Conservation (phyloP, 1,139 yeast species). For the Pichia sp. region DNA sequence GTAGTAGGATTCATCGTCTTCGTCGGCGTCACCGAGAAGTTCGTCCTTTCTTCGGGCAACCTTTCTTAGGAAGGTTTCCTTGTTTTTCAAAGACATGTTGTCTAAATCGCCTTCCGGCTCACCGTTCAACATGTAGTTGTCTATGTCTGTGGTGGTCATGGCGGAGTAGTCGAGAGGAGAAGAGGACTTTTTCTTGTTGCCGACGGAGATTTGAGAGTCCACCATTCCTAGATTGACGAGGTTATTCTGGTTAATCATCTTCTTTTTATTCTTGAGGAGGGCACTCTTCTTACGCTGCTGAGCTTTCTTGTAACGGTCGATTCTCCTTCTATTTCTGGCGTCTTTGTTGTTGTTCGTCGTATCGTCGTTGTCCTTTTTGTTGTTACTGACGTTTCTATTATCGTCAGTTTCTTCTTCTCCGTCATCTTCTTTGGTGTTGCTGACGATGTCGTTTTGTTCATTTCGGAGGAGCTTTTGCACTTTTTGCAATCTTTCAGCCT, state of each 20-base stretch:
- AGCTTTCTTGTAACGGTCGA: not conserved
- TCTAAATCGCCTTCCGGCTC: slow-evolving; percentile 5
- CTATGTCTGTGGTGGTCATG: not conserved
- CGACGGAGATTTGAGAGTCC: not conserved
- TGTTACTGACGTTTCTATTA: no score
- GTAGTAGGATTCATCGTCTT: no score
- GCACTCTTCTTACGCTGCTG: not conserved
- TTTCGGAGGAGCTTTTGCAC: not conserved
- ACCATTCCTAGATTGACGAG: not conserved
- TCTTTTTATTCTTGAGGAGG: not conserved
- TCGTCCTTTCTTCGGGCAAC: slow-evolving; percentile 3
- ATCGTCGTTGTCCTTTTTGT: not conserved
- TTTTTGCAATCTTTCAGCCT: not conserved
- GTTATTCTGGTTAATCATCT: not conserved
- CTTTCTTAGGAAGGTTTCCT: slow-evolving; percentile 3
- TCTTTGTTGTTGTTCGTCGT: not conserved
- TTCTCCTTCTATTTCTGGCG: not conserved
- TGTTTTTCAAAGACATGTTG: not conserved
- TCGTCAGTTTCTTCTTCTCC: no score
- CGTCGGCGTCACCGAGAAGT: not conserved
- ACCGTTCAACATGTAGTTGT: slow-evolving; percentile 6
- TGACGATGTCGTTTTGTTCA: no score
- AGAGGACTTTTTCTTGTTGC: not conserved
- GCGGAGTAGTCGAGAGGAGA: not conserved
- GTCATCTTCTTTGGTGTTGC: no score